Base-by-base conservation (phyloP, 2,329 filamentous ascomycete species). In the Colletotrichum euphorbiae region DNA sequence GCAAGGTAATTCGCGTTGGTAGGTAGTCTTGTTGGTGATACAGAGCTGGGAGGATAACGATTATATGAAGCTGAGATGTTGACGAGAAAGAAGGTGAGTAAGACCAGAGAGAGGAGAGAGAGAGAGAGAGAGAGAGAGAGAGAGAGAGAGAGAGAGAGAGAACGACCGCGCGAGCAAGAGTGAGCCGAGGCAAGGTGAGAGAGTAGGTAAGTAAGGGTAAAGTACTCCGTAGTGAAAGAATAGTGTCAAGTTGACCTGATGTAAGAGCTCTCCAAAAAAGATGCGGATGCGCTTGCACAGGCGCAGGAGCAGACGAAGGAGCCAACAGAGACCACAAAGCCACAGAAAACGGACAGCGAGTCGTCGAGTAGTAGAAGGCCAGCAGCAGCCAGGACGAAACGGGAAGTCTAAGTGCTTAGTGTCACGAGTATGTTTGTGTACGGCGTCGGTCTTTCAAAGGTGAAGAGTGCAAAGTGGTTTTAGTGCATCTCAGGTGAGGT, bases 361-460 rank as follows among this genome's bases (percentile, higher is more conserved):
- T 57, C 40, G 65, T 52, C 28, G 46, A 56, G 15, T 45, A 51
- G 58, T 45, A 51, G 58, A 62, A 62, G 63, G 31, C 50, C 50
- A 36, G 64, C 60, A 57, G 65, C 60, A 40, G 38, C 65, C 65
- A 68, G 58, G 58, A 62, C 65, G 61, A 64, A 68, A 65, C 54
- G 62, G 62, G 62, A 69, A 61, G 40, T 45, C 43, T 60, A 55
- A 51, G 54, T 52, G 33, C 60, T 33, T 65, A 68, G 61, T 64
- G 60, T 48, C 62, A 55, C 54, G n/a, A 61, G 54, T 63, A 40
- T 64, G 4, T 64, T 55, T 57, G 55, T 54, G 38, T 54, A 31
- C 55, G 17, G 51, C 60, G 60, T 52, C 65, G 5, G 60, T 50
- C 65, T 68, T 68, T 43, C 60, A 64, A 24, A 24, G 24, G 24